Conservation (phyloP, 2,329 filamentous ascomycete genomes). For the Colletotrichum chrysophilum region DNA sequence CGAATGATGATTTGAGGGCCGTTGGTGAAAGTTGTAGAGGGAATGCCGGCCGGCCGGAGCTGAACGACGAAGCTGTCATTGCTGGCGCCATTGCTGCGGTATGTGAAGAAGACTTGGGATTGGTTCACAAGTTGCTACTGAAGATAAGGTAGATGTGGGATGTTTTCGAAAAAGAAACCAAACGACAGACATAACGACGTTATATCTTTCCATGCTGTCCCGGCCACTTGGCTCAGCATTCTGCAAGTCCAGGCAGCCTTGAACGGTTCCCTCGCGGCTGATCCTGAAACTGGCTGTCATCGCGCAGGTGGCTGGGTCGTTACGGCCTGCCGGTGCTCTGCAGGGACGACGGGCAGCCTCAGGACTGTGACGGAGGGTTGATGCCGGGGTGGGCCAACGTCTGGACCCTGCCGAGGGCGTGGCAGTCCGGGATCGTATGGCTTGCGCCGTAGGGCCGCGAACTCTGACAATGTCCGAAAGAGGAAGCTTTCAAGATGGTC, state of each 20-base stretch:
- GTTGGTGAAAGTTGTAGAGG: slow-evolving; percentile 5
- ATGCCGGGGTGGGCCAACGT: background rate
- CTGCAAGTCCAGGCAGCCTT: background rate
- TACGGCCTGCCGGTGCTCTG: background rate
- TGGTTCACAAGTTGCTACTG: background rate
- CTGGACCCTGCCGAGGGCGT: slow-evolving; percentile 4
- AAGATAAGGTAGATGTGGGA: background rate
- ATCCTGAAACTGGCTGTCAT: slow-evolving; percentile 10
- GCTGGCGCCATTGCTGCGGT: slow-evolving; percentile 2
- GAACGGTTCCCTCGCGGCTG: background rate
- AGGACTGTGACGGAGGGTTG: background rate
- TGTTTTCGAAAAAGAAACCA: background rate
- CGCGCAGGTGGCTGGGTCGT: slow-evolving; percentile 14
- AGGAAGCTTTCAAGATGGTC: background rate
- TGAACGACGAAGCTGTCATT: slow-evolving; percentile 6
- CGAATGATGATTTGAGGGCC: background rate
- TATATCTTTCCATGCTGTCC: slow-evolving; percentile 1
- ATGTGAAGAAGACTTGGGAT: background rate
- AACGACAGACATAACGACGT: background rate
- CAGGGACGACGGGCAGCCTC: background rate
- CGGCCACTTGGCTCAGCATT: background rate
- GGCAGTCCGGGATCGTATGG: slow-evolving; percentile 4
- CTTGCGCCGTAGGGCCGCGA: background rate
- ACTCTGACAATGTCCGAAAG: background rate
- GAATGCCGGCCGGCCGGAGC: background rate